A percentile compares a stretch with the other conserved stretches of the same genome.
phyloP scores from a whole-genome alignment of 140 eudicot species.

The Oenanthe javanica region DNA sequence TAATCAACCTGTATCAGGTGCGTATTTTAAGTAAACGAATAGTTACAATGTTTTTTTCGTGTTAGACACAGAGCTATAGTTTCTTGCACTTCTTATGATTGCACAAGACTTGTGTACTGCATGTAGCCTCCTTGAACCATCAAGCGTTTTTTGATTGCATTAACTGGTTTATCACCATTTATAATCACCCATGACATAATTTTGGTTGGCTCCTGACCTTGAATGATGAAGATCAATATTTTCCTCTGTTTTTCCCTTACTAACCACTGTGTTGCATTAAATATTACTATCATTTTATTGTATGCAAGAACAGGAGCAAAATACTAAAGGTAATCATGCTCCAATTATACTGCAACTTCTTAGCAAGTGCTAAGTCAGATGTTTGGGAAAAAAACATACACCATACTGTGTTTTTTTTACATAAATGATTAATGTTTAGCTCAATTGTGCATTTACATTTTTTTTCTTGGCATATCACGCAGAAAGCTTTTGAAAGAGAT shows the following conservation, averaged over 20 bases:
- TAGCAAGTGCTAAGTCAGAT: background rate
- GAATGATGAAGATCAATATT: background rate
- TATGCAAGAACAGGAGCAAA: conserved; percentile 1
- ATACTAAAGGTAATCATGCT: background rate
- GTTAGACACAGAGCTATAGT: background rate
- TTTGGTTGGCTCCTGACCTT: background rate
- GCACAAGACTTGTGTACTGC: background rate
- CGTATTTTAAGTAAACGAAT: background rate
- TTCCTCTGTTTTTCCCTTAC: background rate
- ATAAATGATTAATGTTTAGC: background rate
- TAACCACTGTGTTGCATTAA: background rate
- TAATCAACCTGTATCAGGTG: background rate
- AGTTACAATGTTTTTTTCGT: background rate
- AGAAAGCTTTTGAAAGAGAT: background rate
- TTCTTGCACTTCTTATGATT: background rate
- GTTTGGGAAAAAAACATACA: background rate
- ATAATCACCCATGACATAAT: background rate
- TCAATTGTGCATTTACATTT: background rate
- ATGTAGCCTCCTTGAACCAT: background rate
- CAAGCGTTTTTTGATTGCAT: background rate
- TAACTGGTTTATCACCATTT: background rate
- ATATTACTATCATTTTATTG: background rate
- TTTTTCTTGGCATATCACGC: background rate
- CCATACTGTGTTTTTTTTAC: background rate
- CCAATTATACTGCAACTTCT: background rate